Evolutionary conservation across 1,139 yeast genomes (phyloP).

Genomic region (Suhomyces taliae): DNA sequence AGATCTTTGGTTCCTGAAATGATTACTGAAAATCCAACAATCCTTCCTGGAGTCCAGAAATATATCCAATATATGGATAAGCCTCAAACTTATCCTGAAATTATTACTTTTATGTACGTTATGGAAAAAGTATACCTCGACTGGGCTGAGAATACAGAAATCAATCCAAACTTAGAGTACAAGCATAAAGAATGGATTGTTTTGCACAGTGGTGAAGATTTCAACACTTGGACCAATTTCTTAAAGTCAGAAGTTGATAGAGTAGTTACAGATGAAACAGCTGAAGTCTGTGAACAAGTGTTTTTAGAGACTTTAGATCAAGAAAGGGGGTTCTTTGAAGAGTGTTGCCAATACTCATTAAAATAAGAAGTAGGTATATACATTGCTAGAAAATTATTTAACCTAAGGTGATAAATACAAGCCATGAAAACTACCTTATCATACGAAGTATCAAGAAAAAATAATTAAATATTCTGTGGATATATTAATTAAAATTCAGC

Average conservation of each 20-base stretch:
- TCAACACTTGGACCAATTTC: constrained; percentile 48
- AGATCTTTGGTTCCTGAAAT: constrained; percentile 21
- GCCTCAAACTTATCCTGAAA: constrained; percentile 39
- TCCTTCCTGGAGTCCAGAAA: constrained; percentile 34
- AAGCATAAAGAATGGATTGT: constrained; percentile 53
- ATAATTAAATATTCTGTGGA: too few relatives aligned
- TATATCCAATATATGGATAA: constrained; percentile 38
- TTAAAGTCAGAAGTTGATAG: constrained; percentile 45
- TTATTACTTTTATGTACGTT: constrained; percentile 46
- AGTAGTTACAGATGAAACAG: constrained; percentile 19
- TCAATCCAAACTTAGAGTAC: constrained; percentile 36
- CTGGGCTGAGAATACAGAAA: constrained; percentile 43
- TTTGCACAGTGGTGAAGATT: constrained; percentile 50
- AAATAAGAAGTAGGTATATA: too few relatives aligned
- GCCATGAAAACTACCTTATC: too few relatives aligned
- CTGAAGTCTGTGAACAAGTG: constrained; percentile 26
- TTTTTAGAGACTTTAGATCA: constrained; percentile 36
- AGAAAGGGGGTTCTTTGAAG: constrained; percentile 48
- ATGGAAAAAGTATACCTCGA: constrained; percentile 54
- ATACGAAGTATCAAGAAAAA: too few relatives aligned
- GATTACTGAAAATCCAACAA: constrained; percentile 15
- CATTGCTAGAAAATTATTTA: too few relatives aligned
- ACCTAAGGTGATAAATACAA: too few relatives aligned
- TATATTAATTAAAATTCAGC: too few relatives aligned
- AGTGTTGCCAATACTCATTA: constrained; percentile 32